Conservation (phyloP, 2,329 filamentous ascomycete genomes). For the Talaromyces sp. region DNA sequence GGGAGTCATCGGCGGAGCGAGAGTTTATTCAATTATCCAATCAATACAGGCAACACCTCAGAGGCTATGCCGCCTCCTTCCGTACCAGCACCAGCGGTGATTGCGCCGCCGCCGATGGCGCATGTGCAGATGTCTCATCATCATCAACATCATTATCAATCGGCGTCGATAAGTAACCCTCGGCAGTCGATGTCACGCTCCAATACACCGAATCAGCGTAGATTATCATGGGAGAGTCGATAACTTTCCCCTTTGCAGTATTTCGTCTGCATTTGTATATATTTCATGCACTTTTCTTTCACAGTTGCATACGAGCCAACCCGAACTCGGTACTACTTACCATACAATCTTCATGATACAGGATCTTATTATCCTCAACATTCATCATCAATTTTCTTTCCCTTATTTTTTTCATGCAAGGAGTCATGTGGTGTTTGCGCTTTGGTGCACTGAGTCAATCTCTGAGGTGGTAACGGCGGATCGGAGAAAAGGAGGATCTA, state of each 20-base stretch:
- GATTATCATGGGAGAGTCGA: slow-evolving; percentile 9
- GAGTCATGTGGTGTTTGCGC: neutral
- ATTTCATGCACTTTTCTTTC: neutral
- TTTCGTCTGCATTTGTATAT: neutral
- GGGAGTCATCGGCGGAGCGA: slow-evolving; percentile 16
- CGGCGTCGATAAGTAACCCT: neutral
- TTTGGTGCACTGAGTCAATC: neutral
- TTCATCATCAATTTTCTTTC: neutral
- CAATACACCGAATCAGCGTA: neutral
- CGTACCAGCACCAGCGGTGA: slow-evolving; percentile 11
- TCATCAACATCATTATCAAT: neutral
- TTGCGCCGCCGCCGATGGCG: slow-evolving; percentile 27
- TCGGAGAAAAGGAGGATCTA: neutral
- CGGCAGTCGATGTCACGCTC: neutral
- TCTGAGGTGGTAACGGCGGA: neutral
- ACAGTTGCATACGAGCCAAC: neutral
- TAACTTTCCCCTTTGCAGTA: neutral
- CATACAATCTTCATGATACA: neutral
- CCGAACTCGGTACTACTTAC: neutral
- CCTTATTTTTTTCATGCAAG: neutral
- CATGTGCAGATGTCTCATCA: slow-evolving; percentile 22
- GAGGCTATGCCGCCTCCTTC: neutral
- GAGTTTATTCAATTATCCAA: slow-evolving; percentile 3
- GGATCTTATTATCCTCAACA: neutral
- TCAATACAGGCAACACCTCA: neutral